A percentile compares a stretch with the other conserved stretches of the same genome.
These are phyloP conservation scores for Gardenia jasminoides DNA, from an alignment of 257 asterid genomes.

Conservation along the genomic window DNA sequence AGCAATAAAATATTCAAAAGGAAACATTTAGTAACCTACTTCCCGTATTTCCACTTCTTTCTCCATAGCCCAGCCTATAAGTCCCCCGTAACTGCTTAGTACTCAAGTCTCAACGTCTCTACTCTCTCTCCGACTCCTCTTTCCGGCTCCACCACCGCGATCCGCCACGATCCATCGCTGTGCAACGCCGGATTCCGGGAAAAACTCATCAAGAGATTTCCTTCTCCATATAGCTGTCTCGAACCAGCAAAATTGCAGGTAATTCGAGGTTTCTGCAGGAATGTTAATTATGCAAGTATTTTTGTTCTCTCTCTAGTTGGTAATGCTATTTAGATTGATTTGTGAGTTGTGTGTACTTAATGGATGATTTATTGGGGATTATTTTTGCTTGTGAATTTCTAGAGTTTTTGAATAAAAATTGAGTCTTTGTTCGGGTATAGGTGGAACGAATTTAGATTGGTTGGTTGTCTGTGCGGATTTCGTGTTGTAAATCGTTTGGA, in stretches of 20 bases:
- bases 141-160: constrained; percentile 10
- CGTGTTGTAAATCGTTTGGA: not conserved
- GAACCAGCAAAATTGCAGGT: constrained; percentile 1
- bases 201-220: not conserved
- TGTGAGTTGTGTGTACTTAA: not conserved
- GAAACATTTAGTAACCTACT: too few species aligned
- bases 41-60: too few species aligned
- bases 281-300: not conserved
- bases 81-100: not conserved
- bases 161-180: constrained; percentile 14
- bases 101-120: not conserved
- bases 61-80: too few species aligned
- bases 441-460: not conserved
- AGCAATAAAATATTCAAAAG: too few species aligned
- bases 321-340: not conserved
- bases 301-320: not conserved
- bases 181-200: not conserved
- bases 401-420: not conserved
- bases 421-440: not conserved
- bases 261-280: not conserved
- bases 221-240: not conserved
- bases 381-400: not conserved
- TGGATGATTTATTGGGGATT: not conserved
- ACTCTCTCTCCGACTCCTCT: not conserved
- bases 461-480: not conserved